These are phyloP conservation scores for Phytophthora melonis DNA, from an alignment of 352 stramenopile genomes.

Conservation along the genomic window DNA sequence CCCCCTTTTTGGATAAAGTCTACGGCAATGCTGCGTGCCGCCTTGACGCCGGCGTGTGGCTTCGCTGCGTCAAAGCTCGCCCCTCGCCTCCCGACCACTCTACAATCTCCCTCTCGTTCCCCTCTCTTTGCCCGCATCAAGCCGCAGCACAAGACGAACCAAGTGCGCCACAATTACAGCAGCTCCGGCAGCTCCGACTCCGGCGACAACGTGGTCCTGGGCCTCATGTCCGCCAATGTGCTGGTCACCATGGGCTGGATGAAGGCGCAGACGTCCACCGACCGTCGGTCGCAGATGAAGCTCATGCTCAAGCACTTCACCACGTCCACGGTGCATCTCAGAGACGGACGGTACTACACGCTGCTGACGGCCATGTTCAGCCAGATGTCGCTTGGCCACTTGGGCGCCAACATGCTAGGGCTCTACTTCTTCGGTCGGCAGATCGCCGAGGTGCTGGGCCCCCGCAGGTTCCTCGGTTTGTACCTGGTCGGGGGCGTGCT, in stretches of 20 bases:
- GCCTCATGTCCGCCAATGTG: constrained; percentile 65
- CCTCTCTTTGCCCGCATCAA: neutral
- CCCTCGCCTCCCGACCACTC: too few species aligned
- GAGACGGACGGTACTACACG: constrained; percentile 74
- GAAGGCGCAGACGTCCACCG: constrained; percentile 49
- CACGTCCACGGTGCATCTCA: constrained; percentile 73
- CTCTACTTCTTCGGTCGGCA: constrained; percentile 82
- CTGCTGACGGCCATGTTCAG: constrained; percentile 82
- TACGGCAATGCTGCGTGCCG: neutral
- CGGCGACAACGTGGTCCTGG: constrained; percentile 57
- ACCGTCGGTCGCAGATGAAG: constrained; percentile 30
- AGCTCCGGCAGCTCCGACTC: constrained; percentile 2
- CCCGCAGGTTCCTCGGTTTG: constrained; percentile 71
- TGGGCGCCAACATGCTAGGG: constrained; percentile 79
- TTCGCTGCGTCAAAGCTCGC: neutral
- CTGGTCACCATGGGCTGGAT: constrained; percentile 71
- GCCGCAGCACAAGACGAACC: neutral
- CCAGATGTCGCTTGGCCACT: constrained; percentile 61
- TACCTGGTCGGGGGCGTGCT: constrained; percentile 79
- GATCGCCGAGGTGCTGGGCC: constrained; percentile 73
- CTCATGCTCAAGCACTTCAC: constrained; percentile 83
- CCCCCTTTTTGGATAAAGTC: too few species aligned
- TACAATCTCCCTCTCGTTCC: neutral
- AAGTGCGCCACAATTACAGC: neutral
- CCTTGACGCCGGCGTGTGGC: neutral